Evolutionary conservation across 1,284 basidiomycete species (phyloP).

Genomic region (Apiotrichum porosum): DNA sequence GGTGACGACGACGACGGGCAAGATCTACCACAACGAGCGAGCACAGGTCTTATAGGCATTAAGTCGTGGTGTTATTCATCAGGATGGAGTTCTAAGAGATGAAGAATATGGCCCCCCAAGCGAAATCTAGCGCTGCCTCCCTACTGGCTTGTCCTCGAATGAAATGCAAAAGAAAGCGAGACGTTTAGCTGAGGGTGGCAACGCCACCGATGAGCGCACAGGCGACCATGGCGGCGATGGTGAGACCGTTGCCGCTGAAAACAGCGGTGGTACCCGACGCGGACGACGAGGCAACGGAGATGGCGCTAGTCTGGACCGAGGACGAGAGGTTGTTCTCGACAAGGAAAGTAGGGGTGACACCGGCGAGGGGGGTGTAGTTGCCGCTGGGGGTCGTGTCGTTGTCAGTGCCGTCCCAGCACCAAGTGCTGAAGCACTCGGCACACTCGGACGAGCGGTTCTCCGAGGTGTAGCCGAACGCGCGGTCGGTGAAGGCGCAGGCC

Average conservation of each 20-base stretch:
- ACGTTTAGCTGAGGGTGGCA: neutral
- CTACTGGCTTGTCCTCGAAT: too few species aligned
- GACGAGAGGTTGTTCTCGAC: slow-evolving; percentile 14
- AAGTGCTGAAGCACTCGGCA: slow-evolving; percentile 43
- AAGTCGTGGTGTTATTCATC: too few species aligned
- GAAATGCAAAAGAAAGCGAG: too few species aligned
- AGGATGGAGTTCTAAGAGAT: too few species aligned
- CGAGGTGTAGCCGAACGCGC: slow-evolving; percentile 36
- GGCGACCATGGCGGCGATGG: neutral
- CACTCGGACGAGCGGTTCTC: slow-evolving; percentile 39
- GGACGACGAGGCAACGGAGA: neutral
- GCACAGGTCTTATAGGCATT: too few species aligned
- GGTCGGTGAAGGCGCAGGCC: slow-evolving; percentile 50
- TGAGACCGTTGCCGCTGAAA: neutral
- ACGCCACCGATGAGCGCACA: neutral
- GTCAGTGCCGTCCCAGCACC: slow-evolving; percentile 45
- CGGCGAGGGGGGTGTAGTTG: slow-evolving; percentile 20
- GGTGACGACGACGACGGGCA: too few species aligned
- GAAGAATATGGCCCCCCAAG: too few species aligned
- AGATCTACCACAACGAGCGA: too few species aligned
- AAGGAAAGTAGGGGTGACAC: slow-evolving; percentile 30
- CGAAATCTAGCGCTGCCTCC: too few species aligned
- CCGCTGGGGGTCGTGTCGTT: slow-evolving; percentile 20
- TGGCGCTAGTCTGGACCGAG: slow-evolving; percentile 3
- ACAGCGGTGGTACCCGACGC: neutral